Percentiles rank a stretch among this genome's conserved stretches.
Conservation (phyloP, 106 monocot species). For the Xerophyta viscosa region DNA sequence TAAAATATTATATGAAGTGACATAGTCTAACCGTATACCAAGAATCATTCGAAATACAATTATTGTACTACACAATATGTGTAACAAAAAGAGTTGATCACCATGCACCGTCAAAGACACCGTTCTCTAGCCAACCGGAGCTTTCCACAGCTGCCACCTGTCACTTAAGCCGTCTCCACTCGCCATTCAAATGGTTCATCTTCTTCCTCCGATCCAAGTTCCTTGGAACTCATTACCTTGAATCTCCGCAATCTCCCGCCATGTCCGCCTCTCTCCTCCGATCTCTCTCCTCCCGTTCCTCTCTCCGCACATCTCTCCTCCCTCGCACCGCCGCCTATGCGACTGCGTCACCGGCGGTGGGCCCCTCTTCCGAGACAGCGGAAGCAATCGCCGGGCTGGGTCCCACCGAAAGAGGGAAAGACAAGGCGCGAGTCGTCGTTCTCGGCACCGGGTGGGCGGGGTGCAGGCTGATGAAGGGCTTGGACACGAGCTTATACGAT, state of each 20-base stretch:
- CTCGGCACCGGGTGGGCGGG: slow-evolving; percentile 94
- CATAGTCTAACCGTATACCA: too few species aligned
- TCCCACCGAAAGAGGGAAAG: slow-evolving; percentile 33
- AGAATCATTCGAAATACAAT: too few species aligned
- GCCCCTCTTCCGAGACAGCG: slow-evolving; percentile 1
- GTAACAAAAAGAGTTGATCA: too few species aligned
- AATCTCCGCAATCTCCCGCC: background rate
- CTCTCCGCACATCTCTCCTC: background rate
- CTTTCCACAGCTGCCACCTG: slow-evolving; percentile 6
- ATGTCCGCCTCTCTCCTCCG: background rate
- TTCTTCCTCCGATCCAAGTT: background rate
- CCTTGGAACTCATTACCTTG: background rate
- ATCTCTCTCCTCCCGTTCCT: background rate
- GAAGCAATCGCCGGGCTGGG: slow-evolving; percentile 18
- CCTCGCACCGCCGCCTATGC: background rate
- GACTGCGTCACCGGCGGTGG: too few species aligned
- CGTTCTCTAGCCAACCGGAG: too few species aligned
- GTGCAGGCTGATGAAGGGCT: slow-evolving; percentile 81
- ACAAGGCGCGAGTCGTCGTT: slow-evolving; percentile 77
- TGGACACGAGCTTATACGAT: slow-evolving; percentile 73
- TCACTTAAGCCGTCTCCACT: too few species aligned
- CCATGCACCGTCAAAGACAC: too few species aligned
- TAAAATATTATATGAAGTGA: too few species aligned
- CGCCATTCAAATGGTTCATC: too few species aligned
- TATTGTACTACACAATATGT: too few species aligned